Conservation (phyloP, 2,329 filamentous ascomycete genomes). For the Verticillium isaacii region DNA sequence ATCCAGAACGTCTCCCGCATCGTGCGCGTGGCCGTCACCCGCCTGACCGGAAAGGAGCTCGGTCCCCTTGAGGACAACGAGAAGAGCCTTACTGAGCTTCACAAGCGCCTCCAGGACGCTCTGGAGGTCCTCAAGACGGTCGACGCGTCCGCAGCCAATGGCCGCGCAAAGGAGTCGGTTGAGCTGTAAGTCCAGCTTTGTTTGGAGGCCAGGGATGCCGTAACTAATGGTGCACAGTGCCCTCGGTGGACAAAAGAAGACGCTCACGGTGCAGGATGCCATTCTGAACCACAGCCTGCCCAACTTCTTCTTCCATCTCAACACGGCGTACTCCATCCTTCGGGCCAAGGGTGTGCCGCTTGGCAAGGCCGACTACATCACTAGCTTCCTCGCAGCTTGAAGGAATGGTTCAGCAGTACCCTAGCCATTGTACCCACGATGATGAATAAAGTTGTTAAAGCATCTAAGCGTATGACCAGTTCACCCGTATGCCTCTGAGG, state of each 20-base stretch:
- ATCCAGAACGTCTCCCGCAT: conserved; percentile 24
- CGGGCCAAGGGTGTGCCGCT: conserved; percentile 51
- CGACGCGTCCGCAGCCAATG: conserved; percentile 18
- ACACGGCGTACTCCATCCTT: conserved; percentile 52
- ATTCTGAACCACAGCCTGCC: conserved; percentile 41
- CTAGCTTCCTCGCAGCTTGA: not conserved
- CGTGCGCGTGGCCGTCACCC: conserved; percentile 20
- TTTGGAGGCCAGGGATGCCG: too few species aligned
- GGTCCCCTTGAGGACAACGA: conserved; percentile 21
- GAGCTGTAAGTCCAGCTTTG: conserved; percentile 17
- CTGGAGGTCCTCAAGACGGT: conserved; percentile 21
- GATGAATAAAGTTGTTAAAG: too few species aligned
- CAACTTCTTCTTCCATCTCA: conserved; percentile 58
- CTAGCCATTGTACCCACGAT: too few species aligned
- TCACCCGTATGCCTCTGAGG: too few species aligned
- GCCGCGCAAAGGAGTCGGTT: conserved; percentile 16
- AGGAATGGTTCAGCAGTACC: too few species aligned
- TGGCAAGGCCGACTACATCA: conserved; percentile 44
- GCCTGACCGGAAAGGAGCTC: conserved; percentile 17
- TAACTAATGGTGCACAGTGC: conserved; percentile 2
- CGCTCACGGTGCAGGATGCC: conserved; percentile 27
- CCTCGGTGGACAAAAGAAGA: conserved; percentile 6
- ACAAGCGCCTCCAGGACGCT: conserved; percentile 20
- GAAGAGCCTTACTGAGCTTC: conserved; percentile 25
- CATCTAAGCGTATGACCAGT: too few species aligned